Evolutionary conservation across 2,329 filamentous ascomycete species (phyloP), one percentile per base, ranked within the genome.

Genomic region (Monosporascus sp.): DNA sequence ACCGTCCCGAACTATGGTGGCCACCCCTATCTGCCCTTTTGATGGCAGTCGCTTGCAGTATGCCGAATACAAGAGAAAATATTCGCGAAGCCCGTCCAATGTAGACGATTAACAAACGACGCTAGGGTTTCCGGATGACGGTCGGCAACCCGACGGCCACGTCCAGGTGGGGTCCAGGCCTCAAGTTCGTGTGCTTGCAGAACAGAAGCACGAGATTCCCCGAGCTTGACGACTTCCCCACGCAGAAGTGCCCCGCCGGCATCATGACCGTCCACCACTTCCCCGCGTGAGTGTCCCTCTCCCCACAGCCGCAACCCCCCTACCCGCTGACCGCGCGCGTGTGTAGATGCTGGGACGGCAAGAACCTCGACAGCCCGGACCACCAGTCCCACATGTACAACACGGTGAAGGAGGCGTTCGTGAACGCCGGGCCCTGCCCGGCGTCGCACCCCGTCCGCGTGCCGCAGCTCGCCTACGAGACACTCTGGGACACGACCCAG

Each of bases 201-300:
- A 67, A 69, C 59, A 69, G 69, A 54, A 64, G 62, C 19, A 76
- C 72, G 0, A 67, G 73, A 36, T 73, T 71, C 57, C 66, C 66
- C 50, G 74, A 76, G 62, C 66, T 71, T 2, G 62, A 69, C 24
- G 66, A 69, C 47, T 73, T 76, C 63, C 73, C 73, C 2, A 66
- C 64, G 0, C 61, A 64, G 51, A 68, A 66, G 2, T 76, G 74
- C 56, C 61, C 60, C 3, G 70, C 68, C 7, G 73, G 74, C 27
- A 74, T 76, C 57, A 75, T 75, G 70, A 71, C 71, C 1, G 69
- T 72, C 38, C 66, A 73, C 52, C 69, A 73, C 51, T 76, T 75
- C 60, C 69, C 68, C 6, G 64, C 69, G 66, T 70, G 16, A 62
- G 67, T 59, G 2, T 14, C 24, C 11, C 6, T 20, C 48, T 27